Base-by-base conservation (phyloP, 352 stramenopile species). In the Halophytophthora polymorphica region DNA sequence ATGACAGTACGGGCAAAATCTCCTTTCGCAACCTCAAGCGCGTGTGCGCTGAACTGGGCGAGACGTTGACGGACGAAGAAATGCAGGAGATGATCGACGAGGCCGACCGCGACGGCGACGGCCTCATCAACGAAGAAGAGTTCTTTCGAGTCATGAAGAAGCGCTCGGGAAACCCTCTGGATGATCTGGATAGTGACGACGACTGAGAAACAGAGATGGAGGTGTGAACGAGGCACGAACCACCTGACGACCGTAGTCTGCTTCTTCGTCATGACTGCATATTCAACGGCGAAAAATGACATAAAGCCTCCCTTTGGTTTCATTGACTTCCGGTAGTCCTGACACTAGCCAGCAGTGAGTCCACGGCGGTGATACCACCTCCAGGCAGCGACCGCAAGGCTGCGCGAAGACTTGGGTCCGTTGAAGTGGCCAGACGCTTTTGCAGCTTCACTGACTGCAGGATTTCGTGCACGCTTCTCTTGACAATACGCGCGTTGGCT, bases 81-180 rank as follows among this genome's bases (percentile, higher is more conserved):
- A 88, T 90, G 53, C 87, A 97, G 59, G 90, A 98, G 54, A 98
- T 98, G 92, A 97, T 98, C 45, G 93, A 98, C 53, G 93, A 98
- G 60, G 92, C 93, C 14, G 93, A 98, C 48, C 77, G 92, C 12
- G 90, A 97, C 49, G 82, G 90, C 33, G 93, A 98, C 56, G 92
- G 91, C 0, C 70, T 97, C 17, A 97, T 98, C 62, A 98, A 96
- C 54, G 85, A 97, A 41, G 93, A 98, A 22, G 93, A 98, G 52
- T 98, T 98, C 63, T 97, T 96, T 59, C 82, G 90, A 11, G 89
- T 98, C 28, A 98, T 98, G 93, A 97, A 97, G 55, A 98, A 98
- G 61, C 84, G 92, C 6, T 94, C 86, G 13, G 91, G 96, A 5
- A 96, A 97, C 42, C 91, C 91, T 3, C 66, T 97, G 11, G 90